Base-by-base conservation (phyloP, 108 stramenopile genomes). In the Epithemia pelagica region DNA sequence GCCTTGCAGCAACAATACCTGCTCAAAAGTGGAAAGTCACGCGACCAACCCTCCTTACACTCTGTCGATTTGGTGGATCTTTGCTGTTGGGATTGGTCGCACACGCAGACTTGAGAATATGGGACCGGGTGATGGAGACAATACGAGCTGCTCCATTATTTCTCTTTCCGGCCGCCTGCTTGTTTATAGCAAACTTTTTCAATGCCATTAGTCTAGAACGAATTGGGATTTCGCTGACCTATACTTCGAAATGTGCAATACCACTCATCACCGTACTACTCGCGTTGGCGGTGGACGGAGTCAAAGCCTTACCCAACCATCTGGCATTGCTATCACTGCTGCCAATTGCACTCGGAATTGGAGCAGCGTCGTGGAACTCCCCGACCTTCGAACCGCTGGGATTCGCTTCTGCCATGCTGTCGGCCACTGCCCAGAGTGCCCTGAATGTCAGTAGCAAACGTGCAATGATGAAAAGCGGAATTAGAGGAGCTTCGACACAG, bases 211-310 rank as follows among this genome's bases (percentile, higher is more conserved):
- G 82, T 28, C 62, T 90, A 26, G 74, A 85, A 76, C 77, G 89
- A 25, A 85, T 90, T 37, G 89, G 89, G 1, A 90, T 90, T 59
- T 83, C 85, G 0, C 68, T 90, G 67, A 87, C 89, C 0, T 90
- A 90, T 57, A 90, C 89, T 2, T 79, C 79, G 15, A 90, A 90
- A 74, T 90, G 89, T 58, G 84, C 79, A 2, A 90, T 90, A 62
- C 89, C 89, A 1, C 53, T 87, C 8, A 79, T 90, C 18, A 90
- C 89, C 15, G 79, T 87, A 15, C 63, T 90, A 29, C 71, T 90
- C 31, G 85, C 85, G 15, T 52, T 85, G 0, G 33, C 83, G 7
- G 27, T 85, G 30, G 89, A 87, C 74, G 89, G 89, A 19, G 25
- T 71, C 8, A 54, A 61, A 8, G 77, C 89, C 18, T 65, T 90